phyloP scores from a whole-genome alignment of 495 filamentous ascomycete genomes.

The Cercophora scortea region DNA sequence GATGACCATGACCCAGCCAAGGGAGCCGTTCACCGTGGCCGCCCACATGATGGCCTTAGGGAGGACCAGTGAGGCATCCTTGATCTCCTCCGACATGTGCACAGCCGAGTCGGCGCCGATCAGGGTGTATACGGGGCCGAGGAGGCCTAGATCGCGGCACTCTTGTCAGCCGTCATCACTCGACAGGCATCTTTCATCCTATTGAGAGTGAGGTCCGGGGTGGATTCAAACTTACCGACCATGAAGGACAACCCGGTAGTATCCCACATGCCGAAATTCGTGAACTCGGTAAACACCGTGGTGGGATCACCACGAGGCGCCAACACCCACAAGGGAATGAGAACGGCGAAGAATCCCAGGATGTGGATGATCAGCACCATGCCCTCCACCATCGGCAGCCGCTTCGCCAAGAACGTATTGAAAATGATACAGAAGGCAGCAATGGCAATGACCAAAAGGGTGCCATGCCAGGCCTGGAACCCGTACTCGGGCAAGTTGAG shows the following conservation, averaged over 20 bases:
- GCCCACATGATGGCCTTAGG: conserved; percentile 40
- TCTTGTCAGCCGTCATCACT: no score
- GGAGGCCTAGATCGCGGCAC: not conserved
- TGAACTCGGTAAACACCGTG: conserved; percentile 46
- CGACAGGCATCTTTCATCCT: no score
- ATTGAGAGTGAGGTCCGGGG: no score
- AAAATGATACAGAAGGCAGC: conserved; percentile 45
- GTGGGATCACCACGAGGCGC: conserved; percentile 38
- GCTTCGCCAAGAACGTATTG: conserved; percentile 48
- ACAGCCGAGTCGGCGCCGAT: conserved; percentile 18
- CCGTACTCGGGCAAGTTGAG: conserved; percentile 32
- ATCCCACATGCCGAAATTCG: conserved; percentile 48
- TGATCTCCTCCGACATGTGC: conserved; percentile 40
- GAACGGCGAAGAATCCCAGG: conserved; percentile 53
- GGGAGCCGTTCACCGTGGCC: conserved; percentile 26
- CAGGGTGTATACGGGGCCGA: conserved; percentile 11
- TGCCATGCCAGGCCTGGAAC: conserved; percentile 52
- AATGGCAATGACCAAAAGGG: conserved; percentile 48
- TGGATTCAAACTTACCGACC: conserved; percentile 21
- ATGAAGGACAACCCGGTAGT: conserved; percentile 45
- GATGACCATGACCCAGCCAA: conserved; percentile 37
- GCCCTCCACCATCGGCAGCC: conserved; percentile 51
- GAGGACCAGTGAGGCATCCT: conserved; percentile 36
- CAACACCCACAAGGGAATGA: conserved; percentile 52
- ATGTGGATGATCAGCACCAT: conserved; percentile 55